Evolutionary conservation across 2,329 filamentous ascomycete genomes (phyloP).

Genomic region (Aureobasidium sp.): DNA sequence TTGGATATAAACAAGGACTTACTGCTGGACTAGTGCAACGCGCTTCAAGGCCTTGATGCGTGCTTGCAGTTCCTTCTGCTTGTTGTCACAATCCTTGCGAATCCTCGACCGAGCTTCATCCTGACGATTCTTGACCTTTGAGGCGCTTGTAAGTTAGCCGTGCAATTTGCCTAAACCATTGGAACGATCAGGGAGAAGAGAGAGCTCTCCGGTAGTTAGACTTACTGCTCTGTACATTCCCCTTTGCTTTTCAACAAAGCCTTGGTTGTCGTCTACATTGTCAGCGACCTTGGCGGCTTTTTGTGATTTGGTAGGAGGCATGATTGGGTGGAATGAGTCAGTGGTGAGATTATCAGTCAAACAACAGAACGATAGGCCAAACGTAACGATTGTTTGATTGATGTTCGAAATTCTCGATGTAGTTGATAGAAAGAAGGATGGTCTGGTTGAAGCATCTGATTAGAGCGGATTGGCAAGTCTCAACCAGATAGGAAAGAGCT

Average conservation of each 20-base stretch:
- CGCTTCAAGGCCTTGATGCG: constrained; percentile 11
- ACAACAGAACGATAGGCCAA: too few species aligned
- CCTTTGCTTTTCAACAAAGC: neutral
- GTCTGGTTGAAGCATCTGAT: neutral
- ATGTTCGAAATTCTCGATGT: too few species aligned
- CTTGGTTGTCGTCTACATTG: neutral
- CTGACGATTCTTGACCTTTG: neutral
- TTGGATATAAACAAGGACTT: neutral
- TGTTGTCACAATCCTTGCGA: neutral
- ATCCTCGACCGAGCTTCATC: neutral
- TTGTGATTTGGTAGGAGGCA: constrained; percentile 5
- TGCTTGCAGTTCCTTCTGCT: neutral
- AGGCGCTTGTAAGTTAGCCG: neutral
- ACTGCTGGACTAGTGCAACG: neutral
- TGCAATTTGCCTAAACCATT: too few species aligned
- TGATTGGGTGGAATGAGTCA: neutral
- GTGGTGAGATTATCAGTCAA: neutral
- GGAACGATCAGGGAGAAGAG: too few species aligned
- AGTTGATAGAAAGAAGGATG: neutral
- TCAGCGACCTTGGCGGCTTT: neutral
- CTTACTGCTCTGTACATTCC: neutral
- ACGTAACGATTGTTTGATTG: too few species aligned
- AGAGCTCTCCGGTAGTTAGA: neutral
- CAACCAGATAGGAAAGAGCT: neutral
- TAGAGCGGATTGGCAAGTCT: constrained; percentile 6